These are phyloP conservation scores for Cucurbita ficifolia DNA, from an alignment of 306 rosid genomes.

Conservation along the genomic window DNA sequence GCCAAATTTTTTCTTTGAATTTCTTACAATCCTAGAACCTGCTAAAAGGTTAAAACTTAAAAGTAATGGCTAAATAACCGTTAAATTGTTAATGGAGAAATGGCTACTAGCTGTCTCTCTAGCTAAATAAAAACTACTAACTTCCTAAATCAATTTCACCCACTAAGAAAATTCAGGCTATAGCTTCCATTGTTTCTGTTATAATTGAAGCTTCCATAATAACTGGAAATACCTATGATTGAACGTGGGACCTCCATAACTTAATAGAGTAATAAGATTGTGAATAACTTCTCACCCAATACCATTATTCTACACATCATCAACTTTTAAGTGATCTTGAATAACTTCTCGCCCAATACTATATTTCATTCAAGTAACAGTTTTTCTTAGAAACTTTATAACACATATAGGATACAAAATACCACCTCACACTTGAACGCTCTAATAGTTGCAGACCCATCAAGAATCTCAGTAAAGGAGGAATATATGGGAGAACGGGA, in stretches of 20 bases:
- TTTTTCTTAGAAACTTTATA: neutral
- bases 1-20: neutral
- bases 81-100: neutral
- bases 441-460: slow-evolving; percentile 76
- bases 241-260: neutral
- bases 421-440: slow-evolving; percentile 80
- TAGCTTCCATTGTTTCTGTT: neutral
- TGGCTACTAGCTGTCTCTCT: neutral
- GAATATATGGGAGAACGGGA: slow-evolving; percentile 95
- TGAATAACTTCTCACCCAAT: neutral
- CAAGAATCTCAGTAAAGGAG: slow-evolving; percentile 85
- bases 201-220: neutral
- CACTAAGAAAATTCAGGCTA: neutral
- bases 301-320: neutral
- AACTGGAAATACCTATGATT: neutral
- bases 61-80: neutral
- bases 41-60: neutral
- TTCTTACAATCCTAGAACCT: neutral
- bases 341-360: neutral
- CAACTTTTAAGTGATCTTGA: neutral
- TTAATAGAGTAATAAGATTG: neutral
- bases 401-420: neutral
- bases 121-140: neutral
- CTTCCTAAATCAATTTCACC: neutral
- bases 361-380: neutral